Percentiles rank a stretch among this genome's conserved stretches.
Conservation (phyloP, 1,284 basidiomycete genomes). For the Amylostereum chailletii region DNA sequence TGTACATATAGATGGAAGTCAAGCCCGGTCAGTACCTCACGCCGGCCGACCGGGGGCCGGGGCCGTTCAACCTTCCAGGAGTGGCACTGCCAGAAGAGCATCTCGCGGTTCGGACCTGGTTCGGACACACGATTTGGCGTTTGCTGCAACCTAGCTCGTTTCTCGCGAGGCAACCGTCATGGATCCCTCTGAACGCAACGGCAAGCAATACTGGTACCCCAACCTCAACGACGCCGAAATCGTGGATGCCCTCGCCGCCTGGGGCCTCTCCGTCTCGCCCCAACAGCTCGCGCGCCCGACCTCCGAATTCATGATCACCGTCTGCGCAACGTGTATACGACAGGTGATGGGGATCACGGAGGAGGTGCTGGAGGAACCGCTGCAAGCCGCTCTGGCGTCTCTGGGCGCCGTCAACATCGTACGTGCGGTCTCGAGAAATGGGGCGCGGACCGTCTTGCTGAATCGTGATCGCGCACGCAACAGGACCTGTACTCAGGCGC, state of each 20-base stretch:
- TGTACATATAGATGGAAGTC: too few species aligned
- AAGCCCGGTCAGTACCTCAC: too few species aligned
- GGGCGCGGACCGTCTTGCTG: neutral
- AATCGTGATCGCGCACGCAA: conserved; percentile 7
- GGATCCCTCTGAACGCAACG: neutral
- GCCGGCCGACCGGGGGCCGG: too few species aligned
- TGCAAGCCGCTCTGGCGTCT: conserved; percentile 43
- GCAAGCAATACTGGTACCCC: conserved; percentile 47
- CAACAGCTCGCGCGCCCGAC: conserved; percentile 68
- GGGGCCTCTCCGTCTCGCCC: conserved; percentile 55
- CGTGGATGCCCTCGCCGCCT: conserved; percentile 49
- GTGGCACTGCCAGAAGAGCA: too few species aligned
- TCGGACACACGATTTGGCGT: too few species aligned
- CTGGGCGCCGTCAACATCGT: conserved; percentile 49
- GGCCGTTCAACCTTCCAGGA: too few species aligned
- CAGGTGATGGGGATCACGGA: conserved; percentile 59
- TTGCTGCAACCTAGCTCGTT: too few species aligned
- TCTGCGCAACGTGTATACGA: conserved; percentile 63
- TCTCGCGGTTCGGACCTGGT: too few species aligned
- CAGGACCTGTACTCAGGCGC: conserved; percentile 60
- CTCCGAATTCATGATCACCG: conserved; percentile 57
- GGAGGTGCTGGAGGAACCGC: conserved; percentile 52
- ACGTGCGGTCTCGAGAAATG: conserved; percentile 13
- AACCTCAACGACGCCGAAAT: conserved; percentile 56
- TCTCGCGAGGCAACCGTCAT: too few species aligned